Conservation (phyloP, 441 rosid genomes). For the Gossypium aridum region DNA sequence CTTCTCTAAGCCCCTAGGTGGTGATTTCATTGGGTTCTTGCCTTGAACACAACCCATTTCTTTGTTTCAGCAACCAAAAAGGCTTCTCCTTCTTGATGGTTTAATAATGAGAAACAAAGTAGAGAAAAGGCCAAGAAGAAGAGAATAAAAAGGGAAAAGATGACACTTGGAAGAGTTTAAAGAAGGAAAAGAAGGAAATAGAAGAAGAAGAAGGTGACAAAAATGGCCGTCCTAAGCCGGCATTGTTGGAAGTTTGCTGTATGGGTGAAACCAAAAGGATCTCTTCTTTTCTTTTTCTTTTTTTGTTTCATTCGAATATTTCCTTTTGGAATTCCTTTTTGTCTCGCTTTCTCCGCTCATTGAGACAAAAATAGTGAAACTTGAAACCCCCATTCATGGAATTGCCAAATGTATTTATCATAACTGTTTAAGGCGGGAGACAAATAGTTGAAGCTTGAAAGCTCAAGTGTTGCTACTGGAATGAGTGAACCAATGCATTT, state of each 20-base stretch:
- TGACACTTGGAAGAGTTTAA: constrained; percentile 19
- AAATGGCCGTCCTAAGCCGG: constrained; percentile 36
- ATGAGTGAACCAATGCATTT: neutral
- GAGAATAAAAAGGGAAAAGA: neutral
- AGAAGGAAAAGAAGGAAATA: neutral
- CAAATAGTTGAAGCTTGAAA: neutral
- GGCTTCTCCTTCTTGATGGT: neutral
- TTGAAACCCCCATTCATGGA: constrained; percentile 5
- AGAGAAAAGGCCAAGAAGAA: constrained; percentile 3
- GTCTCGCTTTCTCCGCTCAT: constrained; percentile 21
- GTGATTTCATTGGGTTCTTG: constrained; percentile 27
- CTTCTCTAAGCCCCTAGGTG: constrained; percentile 27
- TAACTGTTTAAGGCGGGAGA: constrained; percentile 17
- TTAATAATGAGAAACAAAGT: neutral
- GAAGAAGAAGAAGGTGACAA: constrained; percentile 10
- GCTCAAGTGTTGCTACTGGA: neutral
- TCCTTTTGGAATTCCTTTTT: neutral
- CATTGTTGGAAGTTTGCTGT: constrained; percentile 16
- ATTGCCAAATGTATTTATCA: neutral
- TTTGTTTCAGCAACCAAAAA: neutral
- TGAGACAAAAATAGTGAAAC: constrained; percentile 1
- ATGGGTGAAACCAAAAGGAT: neutral
- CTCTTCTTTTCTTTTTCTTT: neutral
- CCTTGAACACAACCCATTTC: constrained; percentile 44
- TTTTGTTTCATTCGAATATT: neutral